These are phyloP conservation scores for Mrakia blollopis DNA, from an alignment of 768 basidiomycete species.

Conservation along the genomic window DNA sequence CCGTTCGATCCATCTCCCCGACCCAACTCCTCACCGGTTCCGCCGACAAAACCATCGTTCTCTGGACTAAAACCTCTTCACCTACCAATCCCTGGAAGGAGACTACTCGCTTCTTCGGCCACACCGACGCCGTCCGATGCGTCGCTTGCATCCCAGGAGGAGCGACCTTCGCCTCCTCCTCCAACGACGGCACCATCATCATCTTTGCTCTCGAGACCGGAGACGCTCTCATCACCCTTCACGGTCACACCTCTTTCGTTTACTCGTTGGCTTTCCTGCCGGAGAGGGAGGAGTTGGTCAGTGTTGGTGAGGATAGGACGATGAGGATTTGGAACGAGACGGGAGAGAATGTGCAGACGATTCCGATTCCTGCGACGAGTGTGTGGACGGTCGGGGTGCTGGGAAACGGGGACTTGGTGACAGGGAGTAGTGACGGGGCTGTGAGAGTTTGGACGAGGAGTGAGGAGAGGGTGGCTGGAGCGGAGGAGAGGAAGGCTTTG, in stretches of 20 bases:
- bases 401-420: conserved; percentile 83
- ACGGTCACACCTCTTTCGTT: conserved; percentile 94
- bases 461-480: conserved; percentile 36
- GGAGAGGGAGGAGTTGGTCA: conserved; percentile 51
- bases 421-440: conserved; percentile 79
- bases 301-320: conserved; percentile 79
- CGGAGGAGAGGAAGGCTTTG: conserved; percentile 66
- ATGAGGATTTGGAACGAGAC: conserved; percentile 68
- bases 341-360: conserved; percentile 79
- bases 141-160: conserved; percentile 69
- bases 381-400: conserved; percentile 89
- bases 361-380: conserved; percentile 79
- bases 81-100: neutral
- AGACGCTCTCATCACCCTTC: conserved; percentile 68
- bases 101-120: conserved; percentile 58
- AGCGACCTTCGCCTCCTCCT: conserved; percentile 83
- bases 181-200: conserved; percentile 91
- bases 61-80: conserved; percentile 64
- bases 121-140: conserved; percentile 85
- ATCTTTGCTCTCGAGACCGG: conserved; percentile 78
- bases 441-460: conserved; percentile 76
- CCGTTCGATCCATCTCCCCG: conserved; percentile 62
- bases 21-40: conserved; percentile 56
- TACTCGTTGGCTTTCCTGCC: conserved; percentile 82
- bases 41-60: conserved; percentile 88